Percentiles rank a stretch among this genome's conserved stretches.
These are phyloP conservation scores for Macrophomina tecta DNA, from an alignment of 2,329 filamentous ascomycete species.

Conservation along the genomic window DNA sequence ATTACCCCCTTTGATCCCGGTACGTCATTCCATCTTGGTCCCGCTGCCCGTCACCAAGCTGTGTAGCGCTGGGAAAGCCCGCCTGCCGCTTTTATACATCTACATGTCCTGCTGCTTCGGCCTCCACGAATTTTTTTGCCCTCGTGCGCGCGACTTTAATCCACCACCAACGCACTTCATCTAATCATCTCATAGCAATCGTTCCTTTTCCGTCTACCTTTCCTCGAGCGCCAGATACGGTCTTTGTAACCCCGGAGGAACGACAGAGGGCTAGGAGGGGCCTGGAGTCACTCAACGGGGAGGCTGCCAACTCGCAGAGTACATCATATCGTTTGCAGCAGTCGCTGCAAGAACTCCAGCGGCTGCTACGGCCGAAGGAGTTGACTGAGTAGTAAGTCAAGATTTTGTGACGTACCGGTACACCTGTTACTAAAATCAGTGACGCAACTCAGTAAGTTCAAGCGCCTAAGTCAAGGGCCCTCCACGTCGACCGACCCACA, in stretches of 20 bases:
- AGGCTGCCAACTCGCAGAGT: conserved; percentile 64
- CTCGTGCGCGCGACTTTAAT: conserved; percentile 25
- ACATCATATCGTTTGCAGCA: conserved; percentile 72
- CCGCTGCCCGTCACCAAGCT: conserved; percentile 10
- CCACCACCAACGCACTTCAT: conserved; percentile 27
- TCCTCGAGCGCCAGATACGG: conserved; percentile 46
- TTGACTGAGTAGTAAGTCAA: conserved; percentile 69
- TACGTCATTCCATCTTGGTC: conserved; percentile 47
- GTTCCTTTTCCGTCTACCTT: conserved; percentile 53
- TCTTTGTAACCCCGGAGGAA: conserved; percentile 50
- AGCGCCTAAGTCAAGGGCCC: conserved; percentile 42
- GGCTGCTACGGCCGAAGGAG: conserved; percentile 73
- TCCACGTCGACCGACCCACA: conserved; percentile 1
- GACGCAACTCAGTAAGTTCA: conserved; percentile 14
- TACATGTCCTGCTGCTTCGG: neutral
- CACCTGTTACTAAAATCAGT: neutral
- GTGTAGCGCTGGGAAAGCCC: neutral
- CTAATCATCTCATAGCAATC: conserved; percentile 43
- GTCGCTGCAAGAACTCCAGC: conserved; percentile 75
- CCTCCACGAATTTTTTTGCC: too few species aligned
- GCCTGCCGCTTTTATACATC: neutral
- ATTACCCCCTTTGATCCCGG: conserved; percentile 79
- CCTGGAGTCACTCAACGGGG: conserved; percentile 73
- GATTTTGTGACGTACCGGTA: neutral
- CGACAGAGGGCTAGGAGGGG: conserved; percentile 58